phyloP scores from a whole-genome alignment of 1,139 yeast genomes.

The Debaryomycetaceae sp. region DNA sequence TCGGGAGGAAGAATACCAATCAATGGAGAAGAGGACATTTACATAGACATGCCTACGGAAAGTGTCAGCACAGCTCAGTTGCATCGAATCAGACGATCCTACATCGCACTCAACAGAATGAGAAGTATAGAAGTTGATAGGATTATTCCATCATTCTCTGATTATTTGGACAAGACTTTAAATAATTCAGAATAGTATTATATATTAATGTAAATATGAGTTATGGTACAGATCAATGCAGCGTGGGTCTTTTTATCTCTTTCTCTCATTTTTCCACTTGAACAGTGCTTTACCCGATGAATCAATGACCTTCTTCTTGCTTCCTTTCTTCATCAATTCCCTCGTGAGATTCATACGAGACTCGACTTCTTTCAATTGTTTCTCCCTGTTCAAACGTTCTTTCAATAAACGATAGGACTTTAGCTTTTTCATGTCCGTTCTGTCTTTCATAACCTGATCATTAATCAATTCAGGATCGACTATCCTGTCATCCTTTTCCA shows the following conservation, averaged over 20 bases:
- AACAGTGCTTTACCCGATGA: slow-evolving; percentile 65
- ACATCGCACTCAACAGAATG: slow-evolving; percentile 73
- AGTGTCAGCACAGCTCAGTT: slow-evolving; percentile 70
- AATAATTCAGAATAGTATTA: slow-evolving; percentile 18
- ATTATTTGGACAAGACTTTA: slow-evolving; percentile 60
- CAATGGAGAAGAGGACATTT: slow-evolving; percentile 31
- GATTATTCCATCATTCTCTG: slow-evolving; percentile 69
- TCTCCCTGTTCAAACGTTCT: slow-evolving; percentile 62
- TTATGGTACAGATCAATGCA: neutral
- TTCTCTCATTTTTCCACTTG: slow-evolving; percentile 86
- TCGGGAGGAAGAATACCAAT: slow-evolving; percentile 51
- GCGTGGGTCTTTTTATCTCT: slow-evolving; percentile 30
- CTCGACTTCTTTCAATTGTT: slow-evolving; percentile 64
- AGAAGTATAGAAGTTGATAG: slow-evolving; percentile 66
- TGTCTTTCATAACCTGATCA: slow-evolving; percentile 36
- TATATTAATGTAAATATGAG: slow-evolving; percentile 1
- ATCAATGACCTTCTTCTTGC: slow-evolving; percentile 69
- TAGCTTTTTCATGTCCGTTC: slow-evolving; percentile 52
- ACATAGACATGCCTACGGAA: slow-evolving; percentile 61
- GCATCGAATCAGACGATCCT: slow-evolving; percentile 81
- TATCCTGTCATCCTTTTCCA: slow-evolving; percentile 38
- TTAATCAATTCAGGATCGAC: slow-evolving; percentile 22
- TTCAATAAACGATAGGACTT: slow-evolving; percentile 54
- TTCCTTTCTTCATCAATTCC: slow-evolving; percentile 88
- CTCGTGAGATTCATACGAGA: slow-evolving; percentile 71